Conservation (phyloP, 805 yeast species). For the Starmerella vitae region DNA sequence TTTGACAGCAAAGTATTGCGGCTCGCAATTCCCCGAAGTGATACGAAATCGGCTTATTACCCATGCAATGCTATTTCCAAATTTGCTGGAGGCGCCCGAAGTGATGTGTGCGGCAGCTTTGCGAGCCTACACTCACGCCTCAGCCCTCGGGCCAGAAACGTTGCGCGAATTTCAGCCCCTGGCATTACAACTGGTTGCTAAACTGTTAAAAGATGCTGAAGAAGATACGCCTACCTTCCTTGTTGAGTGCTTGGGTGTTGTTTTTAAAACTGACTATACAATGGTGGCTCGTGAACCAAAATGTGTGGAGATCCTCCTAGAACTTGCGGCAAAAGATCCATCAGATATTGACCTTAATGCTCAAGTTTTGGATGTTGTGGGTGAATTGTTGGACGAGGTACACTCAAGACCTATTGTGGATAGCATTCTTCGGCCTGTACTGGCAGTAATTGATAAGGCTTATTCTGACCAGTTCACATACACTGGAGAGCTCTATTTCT, state of each 20-base stretch:
- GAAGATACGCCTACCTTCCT: constrained; percentile 70
- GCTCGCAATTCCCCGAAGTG: constrained; percentile 8
- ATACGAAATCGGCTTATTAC: constrained; percentile 13
- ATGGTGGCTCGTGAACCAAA: constrained; percentile 25
- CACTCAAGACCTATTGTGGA: constrained; percentile 8
- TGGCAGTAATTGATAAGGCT: constrained; percentile 9
- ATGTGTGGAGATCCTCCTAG: constrained; percentile 43
- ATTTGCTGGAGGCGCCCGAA: constrained; percentile 5
- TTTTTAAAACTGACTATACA: constrained; percentile 37
- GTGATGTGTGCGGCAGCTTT: constrained; percentile 13
- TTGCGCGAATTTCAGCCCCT: constrained; percentile 18
- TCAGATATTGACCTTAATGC: constrained; percentile 56
- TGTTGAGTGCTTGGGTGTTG: constrained; percentile 52
- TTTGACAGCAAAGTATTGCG: constrained; percentile 17
- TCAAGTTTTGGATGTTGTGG: constrained; percentile 58
- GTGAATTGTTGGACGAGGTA: constrained; percentile 36
- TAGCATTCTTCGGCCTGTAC: constrained; percentile 17
- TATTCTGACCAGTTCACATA: constrained; percentile 31
- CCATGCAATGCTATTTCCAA: constrained; percentile 5
- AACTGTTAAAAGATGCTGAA: constrained; percentile 46
- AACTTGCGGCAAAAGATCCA: constrained; percentile 57
- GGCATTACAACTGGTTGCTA: constrained; percentile 30
- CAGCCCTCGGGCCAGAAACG: constrained; percentile 15
- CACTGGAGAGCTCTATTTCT: constrained; percentile 44
- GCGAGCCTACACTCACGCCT: constrained; percentile 9